These are phyloP conservation scores for Collybia mongolica DNA, from an alignment of 768 basidiomycete species.

Conservation along the genomic window DNA sequence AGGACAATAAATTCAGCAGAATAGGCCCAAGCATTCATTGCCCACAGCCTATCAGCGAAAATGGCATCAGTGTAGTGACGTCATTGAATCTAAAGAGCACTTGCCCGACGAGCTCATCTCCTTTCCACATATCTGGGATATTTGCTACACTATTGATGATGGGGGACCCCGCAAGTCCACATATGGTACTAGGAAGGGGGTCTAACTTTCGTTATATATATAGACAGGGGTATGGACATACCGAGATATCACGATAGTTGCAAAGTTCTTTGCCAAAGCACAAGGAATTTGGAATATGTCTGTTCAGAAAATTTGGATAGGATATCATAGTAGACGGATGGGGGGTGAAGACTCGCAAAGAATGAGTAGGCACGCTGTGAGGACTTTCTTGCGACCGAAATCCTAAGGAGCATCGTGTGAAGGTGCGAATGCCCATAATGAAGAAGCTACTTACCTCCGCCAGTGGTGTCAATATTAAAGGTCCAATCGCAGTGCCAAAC, in stretches of 20 bases:
- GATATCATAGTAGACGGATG: constrained; percentile 8
- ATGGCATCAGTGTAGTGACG: not conserved
- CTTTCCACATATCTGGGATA: constrained; percentile 19
- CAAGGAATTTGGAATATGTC: constrained; percentile 20
- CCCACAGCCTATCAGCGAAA: constrained; percentile 13
- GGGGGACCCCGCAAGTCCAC: constrained; percentile 16
- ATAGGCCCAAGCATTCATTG: constrained; percentile 22
- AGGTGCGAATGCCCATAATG: not conserved
- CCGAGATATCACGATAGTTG: constrained; percentile 16
- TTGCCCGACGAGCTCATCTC: constrained; percentile 13
- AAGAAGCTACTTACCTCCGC: constrained; percentile 11
- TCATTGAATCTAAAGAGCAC: not conserved
- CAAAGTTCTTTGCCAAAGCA: constrained; percentile 15
- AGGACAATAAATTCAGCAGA: constrained; percentile 15
- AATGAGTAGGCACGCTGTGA: constrained; percentile 12
- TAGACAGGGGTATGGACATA: not conserved
- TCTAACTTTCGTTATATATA: not conserved
- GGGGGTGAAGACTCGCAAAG: constrained; percentile 14
- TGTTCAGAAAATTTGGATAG: constrained; percentile 12
- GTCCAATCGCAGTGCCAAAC: constrained; percentile 17
- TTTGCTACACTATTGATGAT: constrained; percentile 18
- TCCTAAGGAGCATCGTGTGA: constrained; percentile 9
- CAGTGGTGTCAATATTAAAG: constrained; percentile 18
- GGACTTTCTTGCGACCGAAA: constrained; percentile 19
- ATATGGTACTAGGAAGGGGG: constrained; percentile 9